Evolutionary conservation across 2,329 filamentous ascomycete genomes (phyloP), one percentile per base, ranked within the genome.

Genomic region (Albophoma yamanashiensis): DNA sequence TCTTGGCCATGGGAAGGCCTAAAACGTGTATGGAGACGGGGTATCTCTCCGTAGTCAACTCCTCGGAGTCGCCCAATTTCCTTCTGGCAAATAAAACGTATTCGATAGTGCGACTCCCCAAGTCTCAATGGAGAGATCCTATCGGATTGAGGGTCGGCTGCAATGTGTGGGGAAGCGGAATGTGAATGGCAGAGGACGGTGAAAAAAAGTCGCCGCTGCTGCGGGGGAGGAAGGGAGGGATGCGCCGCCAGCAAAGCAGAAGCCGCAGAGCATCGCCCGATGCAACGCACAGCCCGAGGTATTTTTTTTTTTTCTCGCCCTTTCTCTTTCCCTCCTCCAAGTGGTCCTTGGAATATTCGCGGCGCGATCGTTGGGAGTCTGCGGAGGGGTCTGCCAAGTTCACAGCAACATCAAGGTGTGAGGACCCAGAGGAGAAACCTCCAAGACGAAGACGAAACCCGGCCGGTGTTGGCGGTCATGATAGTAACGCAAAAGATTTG

Each of bases 381-480:
- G 20, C 2, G 50, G 50, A 53, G 50, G 17, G 11, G 31, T 22
- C 50, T 22, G 50, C 50, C 31, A 55, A 14, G 36, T 55, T 9
- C 22, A 38, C 17, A 45, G 45, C 50, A 45, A 42, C 70, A 71
- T 75, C 74, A 75, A 66, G 73, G 73, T 63, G 73, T 73, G 67
- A 69, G 64, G 62, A 71, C 68, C 73, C 73, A 71, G 63, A 73
- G 73, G 61, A 73, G 67, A 61, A 75, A 72, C 64, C 74, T 76
- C 74, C 74, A 69, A 67, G 74, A 72, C 75, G 73, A 75, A 68
- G 69, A 69, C 67, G 67, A 70, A 68, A 71, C 69, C 60, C 71
- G 70, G 63, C 64, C 67, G 65, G 66, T 68, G 70, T 73, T 70
- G 65, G 69, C 67, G 71, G 67, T 74, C 74, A 76, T 76, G 71